Percentiles rank a stretch among this genome's conserved stretches.
Conservation (phyloP, 352 stramenopile genomes). For the Phytophthora pseudosyringae region DNA sequence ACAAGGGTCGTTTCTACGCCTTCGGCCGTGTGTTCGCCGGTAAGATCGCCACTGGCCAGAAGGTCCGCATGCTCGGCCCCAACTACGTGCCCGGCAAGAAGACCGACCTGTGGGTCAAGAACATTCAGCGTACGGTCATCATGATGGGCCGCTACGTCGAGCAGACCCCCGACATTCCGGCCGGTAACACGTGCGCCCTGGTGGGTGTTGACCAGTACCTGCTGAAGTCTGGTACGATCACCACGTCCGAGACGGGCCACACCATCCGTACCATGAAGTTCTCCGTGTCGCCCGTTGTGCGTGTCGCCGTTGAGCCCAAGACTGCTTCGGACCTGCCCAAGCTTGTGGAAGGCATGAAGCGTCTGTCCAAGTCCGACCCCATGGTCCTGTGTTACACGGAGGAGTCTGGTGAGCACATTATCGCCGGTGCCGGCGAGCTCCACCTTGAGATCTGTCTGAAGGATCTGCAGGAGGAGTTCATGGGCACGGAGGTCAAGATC, state of each 20-base stretch:
- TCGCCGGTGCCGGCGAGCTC: slow-evolving; percentile 98
- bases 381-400: slow-evolving; percentile 99
- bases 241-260: slow-evolving; percentile 97
- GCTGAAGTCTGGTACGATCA: slow-evolving; percentile 99
- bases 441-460: slow-evolving; percentile 99
- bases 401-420: slow-evolving; percentile 99
- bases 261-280: slow-evolving; percentile 99
- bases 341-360: slow-evolving; percentile 99
- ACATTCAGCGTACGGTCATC: slow-evolving; percentile 99
- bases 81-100: slow-evolving; percentile 99
- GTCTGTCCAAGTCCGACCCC: slow-evolving; percentile 99
- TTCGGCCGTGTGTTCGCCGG: slow-evolving; percentile 99
- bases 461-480: slow-evolving; percentile 99
- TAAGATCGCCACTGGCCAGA: slow-evolving; percentile 98
- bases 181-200: slow-evolving; percentile 99
- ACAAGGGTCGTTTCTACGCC: slow-evolving; percentile 99
- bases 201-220: slow-evolving; percentile 99
- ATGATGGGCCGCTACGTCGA: slow-evolving; percentile 99
- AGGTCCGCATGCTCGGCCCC: slow-evolving; percentile 98
- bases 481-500: slow-evolving; percentile 98
- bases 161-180: slow-evolving; percentile 98
- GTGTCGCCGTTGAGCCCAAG: slow-evolving; percentile 99
- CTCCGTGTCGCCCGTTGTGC: slow-evolving; percentile 99
- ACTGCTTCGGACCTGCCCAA: slow-evolving; percentile 99
- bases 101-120: slow-evolving; percentile 99